phyloP scores from a whole-genome alignment of 2,329 filamentous ascomycete genomes.

The Coleophoma eucalyptorum region DNA sequence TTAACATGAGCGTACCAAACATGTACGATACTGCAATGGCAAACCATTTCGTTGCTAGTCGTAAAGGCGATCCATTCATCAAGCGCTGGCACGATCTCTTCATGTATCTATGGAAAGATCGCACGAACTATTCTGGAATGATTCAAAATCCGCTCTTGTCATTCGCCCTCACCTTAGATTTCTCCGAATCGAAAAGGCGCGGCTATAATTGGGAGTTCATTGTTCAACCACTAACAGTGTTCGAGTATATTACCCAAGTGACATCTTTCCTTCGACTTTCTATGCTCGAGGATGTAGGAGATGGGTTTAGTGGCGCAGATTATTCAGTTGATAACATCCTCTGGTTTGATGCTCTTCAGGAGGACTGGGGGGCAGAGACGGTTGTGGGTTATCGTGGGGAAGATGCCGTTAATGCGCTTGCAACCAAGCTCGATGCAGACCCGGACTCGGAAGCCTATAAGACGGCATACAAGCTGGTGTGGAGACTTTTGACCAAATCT shows the following conservation, averaged over 20 bases:
- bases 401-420: slow-evolving; percentile 3
- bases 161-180: slow-evolving; percentile 21
- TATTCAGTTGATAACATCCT: slow-evolving; percentile 29
- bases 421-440: too few relatives aligned
- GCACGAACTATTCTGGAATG: slow-evolving; percentile 26
- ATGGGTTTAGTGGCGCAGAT: slow-evolving; percentile 30
- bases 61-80: slow-evolving; percentile 38
- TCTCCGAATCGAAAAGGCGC: slow-evolving; percentile 6
- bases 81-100: slow-evolving; percentile 37
- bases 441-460: slow-evolving; percentile 16
- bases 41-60: slow-evolving; percentile 40
- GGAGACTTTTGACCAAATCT: slow-evolving; percentile 26
- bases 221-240: slow-evolving; percentile 12
- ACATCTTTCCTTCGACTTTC: slow-evolving; percentile 28
- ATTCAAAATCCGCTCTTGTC: slow-evolving; percentile 28
- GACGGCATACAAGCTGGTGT: slow-evolving; percentile 24
- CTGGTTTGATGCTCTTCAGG: slow-evolving; percentile 26
- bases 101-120: slow-evolving; percentile 30
- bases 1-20: slow-evolving; percentile 27
- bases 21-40: slow-evolving; percentile 18
- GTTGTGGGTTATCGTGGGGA: slow-evolving; percentile 18
- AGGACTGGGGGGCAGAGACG: slow-evolving; percentile 28
- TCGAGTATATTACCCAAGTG: slow-evolving; percentile 26
- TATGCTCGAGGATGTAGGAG: slow-evolving; percentile 25
- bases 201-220: background rate